phyloP scores from a whole-genome alignment of 2,329 filamentous ascomycete genomes.

The Pseudofabraea citricarpa region DNA sequence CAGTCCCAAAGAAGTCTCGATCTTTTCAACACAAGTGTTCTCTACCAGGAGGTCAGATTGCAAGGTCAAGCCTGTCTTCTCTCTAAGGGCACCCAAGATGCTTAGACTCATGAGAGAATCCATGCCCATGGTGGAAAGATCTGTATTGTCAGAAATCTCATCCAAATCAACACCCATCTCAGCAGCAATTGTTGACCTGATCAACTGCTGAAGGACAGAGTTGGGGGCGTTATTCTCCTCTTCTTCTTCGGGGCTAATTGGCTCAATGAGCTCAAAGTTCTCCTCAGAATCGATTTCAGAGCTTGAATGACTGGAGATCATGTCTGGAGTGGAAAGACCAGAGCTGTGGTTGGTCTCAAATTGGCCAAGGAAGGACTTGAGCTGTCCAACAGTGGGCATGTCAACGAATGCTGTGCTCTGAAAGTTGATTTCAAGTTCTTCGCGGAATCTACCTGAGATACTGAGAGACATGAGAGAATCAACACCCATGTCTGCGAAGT shows the following conservation, averaged over 20 bases:
- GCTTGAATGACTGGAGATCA: slow-evolving; percentile 5
- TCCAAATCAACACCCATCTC: slow-evolving; percentile 48
- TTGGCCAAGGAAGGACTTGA: slow-evolving; percentile 38
- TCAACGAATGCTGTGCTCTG: slow-evolving; percentile 42
- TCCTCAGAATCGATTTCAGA: slow-evolving; percentile 34
- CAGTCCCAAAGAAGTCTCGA: slow-evolving; percentile 14
- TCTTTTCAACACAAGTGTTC: slow-evolving; percentile 17
- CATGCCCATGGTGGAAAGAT: slow-evolving; percentile 50
- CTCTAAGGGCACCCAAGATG: slow-evolving; percentile 29
- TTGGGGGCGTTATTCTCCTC: slow-evolving; percentile 39
- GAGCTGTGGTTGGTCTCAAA: slow-evolving; percentile 22
- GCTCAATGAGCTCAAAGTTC: slow-evolving; percentile 45
- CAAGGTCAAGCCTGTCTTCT: slow-evolving; percentile 21
- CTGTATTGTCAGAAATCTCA: slow-evolving; percentile 49
- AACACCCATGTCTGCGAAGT: slow-evolving; percentile 51
- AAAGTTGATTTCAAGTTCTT: slow-evolving; percentile 49
- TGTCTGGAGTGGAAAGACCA: slow-evolving; percentile 7
- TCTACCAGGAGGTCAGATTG: slow-evolving; percentile 31
- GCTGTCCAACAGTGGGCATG: slow-evolving; percentile 15
- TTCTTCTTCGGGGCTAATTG: slow-evolving; percentile 34
- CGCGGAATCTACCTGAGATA: slow-evolving; percentile 50
- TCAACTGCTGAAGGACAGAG: slow-evolving; percentile 46
- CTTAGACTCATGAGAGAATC: slow-evolving; percentile 54
- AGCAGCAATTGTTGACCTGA: slow-evolving; percentile 53
- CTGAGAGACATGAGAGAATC: slow-evolving; percentile 54